Evolutionary conservation across 2,329 filamentous ascomycete genomes (phyloP).

Genomic region (Exutisphaerella laricina): DNA sequence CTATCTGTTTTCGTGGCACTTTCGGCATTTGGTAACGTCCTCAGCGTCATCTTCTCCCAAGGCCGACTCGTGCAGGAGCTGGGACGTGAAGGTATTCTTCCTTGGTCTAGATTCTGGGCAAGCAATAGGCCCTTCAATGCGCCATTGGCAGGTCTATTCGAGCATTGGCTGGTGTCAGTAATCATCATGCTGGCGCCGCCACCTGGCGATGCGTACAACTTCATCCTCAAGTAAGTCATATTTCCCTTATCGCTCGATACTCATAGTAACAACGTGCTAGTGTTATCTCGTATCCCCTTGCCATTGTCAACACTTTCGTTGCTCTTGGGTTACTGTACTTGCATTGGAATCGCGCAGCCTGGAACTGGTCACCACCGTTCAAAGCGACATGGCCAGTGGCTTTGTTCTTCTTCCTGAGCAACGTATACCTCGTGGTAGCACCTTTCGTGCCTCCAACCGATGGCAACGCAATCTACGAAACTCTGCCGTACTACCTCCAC

Average conservation of each 20-base stretch:
- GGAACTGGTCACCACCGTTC: conserved; percentile 46
- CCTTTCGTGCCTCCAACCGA: conserved; percentile 48
- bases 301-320: conserved; percentile 51
- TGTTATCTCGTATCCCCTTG: conserved; percentile 60
- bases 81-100: conserved; percentile 53
- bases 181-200: conserved; percentile 63
- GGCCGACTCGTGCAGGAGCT: conserved; percentile 56
- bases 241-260: neutral
- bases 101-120: conserved; percentile 47
- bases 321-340: conserved; percentile 46
- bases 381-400: conserved; percentile 47
- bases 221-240: conserved; percentile 31
- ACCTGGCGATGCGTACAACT: conserved; percentile 62
- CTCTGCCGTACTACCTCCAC: conserved; percentile 50
- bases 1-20: conserved; percentile 50
- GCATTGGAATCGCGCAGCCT: conserved; percentile 39
- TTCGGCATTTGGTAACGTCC: conserved; percentile 52
- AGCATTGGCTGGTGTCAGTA: conserved; percentile 45
- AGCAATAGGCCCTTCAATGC: conserved; percentile 49
- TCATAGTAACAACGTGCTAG: neutral
- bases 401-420: conserved; percentile 49
- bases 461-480: conserved; percentile 47
- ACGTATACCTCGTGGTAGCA: conserved; percentile 49
- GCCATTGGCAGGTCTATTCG: conserved; percentile 27
- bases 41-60: conserved; percentile 53